phyloP scores from a whole-genome alignment of 306 rosid genomes.

The Malus orientalis region DNA sequence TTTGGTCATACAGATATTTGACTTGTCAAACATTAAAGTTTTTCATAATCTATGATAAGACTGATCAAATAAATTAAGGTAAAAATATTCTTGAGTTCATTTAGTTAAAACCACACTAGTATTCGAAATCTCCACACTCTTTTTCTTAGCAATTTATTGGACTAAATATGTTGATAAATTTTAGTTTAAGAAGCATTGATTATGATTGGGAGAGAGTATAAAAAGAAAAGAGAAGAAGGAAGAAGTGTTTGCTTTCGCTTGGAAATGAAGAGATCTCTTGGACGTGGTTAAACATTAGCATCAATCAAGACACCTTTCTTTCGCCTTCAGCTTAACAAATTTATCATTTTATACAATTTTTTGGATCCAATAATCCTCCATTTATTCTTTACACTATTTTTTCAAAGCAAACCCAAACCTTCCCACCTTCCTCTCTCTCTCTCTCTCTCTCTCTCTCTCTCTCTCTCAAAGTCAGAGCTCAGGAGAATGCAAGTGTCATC shows the following conservation, averaged over 20 bases:
- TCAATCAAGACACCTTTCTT: not conserved
- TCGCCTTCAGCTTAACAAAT: not conserved
- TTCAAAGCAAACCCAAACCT: not conserved
- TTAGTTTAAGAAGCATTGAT: not conserved
- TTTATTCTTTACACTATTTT: not conserved
- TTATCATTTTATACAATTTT: not conserved
- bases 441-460: too few species aligned
- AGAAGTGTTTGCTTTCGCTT: not conserved
- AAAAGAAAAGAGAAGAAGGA: not conserved
- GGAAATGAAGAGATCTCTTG: not conserved
- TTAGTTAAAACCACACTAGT: too few species aligned
- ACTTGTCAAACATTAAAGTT: too few species aligned
- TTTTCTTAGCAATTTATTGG: too few species aligned
- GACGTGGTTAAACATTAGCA: slow-evolving; percentile 2
- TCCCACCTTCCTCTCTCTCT: not conserved
- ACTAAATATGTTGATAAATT: too few species aligned
- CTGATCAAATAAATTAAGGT: too few species aligned
- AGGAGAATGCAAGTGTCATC: slow-evolving; percentile 11
- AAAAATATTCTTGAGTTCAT: too few species aligned
- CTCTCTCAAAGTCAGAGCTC: not conserved
- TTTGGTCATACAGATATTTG: too few species aligned
- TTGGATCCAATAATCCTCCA: not conserved
- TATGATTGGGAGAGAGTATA: not conserved
- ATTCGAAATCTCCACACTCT: too few species aligned
- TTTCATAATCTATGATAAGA: too few species aligned